Evolutionary conservation across 805 yeast species (phyloP).

Genomic region (Zygosaccharomyces gambellarensis): DNA sequence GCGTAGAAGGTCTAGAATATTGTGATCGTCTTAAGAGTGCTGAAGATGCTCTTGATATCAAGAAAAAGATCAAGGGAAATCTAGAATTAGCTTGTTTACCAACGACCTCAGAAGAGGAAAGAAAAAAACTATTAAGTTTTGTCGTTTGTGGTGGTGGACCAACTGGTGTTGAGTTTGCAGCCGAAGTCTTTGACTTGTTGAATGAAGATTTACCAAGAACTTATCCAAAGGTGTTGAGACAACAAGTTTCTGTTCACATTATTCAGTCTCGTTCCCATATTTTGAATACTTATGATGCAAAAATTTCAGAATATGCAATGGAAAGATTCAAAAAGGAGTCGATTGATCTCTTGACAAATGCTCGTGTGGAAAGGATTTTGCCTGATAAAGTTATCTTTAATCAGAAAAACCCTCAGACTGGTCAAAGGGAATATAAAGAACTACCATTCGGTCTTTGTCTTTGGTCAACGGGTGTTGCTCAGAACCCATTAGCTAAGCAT

Average conservation of each 20-base stretch:
- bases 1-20: conserved; percentile 62
- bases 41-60: conserved; percentile 54
- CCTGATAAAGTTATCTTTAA: conserved; percentile 56
- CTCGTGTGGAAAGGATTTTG: conserved; percentile 55
- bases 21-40: conserved; percentile 62
- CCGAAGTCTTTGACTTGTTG: conserved; percentile 61
- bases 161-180: conserved; percentile 71
- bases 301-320: conserved; percentile 60
- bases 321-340: conserved; percentile 57
- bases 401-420: conserved; percentile 43
- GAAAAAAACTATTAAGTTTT: conserved; percentile 55
- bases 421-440: conserved; percentile 39
- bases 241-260: conserved; percentile 60
- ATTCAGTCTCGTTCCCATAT: conserved; percentile 66
- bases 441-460: conserved; percentile 64
- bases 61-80: conserved; percentile 49
- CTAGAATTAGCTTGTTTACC: conserved; percentile 63
- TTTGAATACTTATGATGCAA: conserved; percentile 62
- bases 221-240: conserved; percentile 58
- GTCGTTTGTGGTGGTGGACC: conserved; percentile 76
- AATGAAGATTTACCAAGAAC: conserved; percentile 56
- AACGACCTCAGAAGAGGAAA: conserved; percentile 57
- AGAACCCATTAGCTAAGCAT: conserved; percentile 54
- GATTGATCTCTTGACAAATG: conserved; percentile 57
- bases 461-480: conserved; percentile 76